Evolutionary conservation across 2,329 filamentous ascomycete species (phyloP).

Genomic region (Phoma sp.): DNA sequence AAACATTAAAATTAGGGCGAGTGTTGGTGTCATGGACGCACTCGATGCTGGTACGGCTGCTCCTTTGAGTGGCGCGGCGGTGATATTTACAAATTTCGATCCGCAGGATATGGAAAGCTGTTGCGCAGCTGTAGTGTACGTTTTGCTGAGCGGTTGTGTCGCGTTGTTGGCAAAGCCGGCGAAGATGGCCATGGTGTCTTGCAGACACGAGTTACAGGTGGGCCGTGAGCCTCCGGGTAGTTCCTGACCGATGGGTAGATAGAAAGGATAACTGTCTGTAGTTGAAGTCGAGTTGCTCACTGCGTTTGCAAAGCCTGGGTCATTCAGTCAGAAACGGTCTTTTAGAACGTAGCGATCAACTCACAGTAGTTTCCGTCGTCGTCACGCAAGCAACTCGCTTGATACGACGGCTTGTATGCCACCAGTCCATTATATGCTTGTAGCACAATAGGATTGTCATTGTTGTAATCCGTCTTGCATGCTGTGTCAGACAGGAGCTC

Average conservation of each 20-base stretch:
- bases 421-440: constrained; percentile 78
- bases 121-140: constrained; percentile 74
- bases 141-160: constrained; percentile 69
- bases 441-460: constrained; percentile 72
- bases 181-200: constrained; percentile 83
- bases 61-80: constrained; percentile 51
- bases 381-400: constrained; percentile 79
- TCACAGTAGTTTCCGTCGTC: constrained; percentile 71
- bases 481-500: constrained; percentile 67
- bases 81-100: constrained; percentile 59
- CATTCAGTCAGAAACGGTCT: constrained; percentile 8
- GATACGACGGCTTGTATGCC: constrained; percentile 79
- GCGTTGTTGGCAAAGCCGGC: constrained; percentile 70
- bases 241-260: constrained; percentile 76
- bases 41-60: constrained; percentile 30
- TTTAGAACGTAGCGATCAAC: constrained; percentile 8
- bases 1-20: constrained; percentile 45
- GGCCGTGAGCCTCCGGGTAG: constrained; percentile 73
- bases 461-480: constrained; percentile 74
- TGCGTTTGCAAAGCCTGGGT: constrained; percentile 73
- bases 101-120: constrained; percentile 73
- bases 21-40: constrained; percentile 35
- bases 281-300: constrained; percentile 76
- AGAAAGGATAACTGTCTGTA: constrained; percentile 82
- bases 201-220: constrained; percentile 76